Conservation (phyloP, 768 basidiomycete species). For the Pholiota microspora region DNA sequence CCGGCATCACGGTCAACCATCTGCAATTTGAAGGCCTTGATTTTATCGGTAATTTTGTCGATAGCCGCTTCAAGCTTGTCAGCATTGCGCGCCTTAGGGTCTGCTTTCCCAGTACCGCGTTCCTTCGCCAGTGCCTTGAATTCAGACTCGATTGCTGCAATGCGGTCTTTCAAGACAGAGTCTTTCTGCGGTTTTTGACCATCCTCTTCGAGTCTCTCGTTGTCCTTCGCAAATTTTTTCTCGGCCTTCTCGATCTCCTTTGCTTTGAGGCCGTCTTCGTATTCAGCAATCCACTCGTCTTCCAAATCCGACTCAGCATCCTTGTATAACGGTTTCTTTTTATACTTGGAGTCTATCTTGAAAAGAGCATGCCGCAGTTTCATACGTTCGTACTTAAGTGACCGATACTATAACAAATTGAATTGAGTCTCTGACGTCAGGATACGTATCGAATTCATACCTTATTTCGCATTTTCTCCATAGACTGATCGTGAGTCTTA, state of each 20-base stretch:
- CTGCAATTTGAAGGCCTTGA: slow-evolving; percentile 83
- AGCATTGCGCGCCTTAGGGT: slow-evolving; percentile 63
- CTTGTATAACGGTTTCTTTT: slow-evolving; percentile 75
- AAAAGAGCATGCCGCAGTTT: slow-evolving; percentile 91
- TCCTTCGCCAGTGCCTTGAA: slow-evolving; percentile 76
- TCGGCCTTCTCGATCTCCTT: slow-evolving; percentile 87
- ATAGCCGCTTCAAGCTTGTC: slow-evolving; percentile 84
- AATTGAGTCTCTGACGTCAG: too few species aligned
- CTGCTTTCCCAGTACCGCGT: slow-evolving; percentile 71
- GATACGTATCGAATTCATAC: too few species aligned
- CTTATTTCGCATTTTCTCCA: slow-evolving; percentile 93
- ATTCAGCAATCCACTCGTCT: slow-evolving; percentile 81
- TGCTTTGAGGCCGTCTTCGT: slow-evolving; percentile 74
- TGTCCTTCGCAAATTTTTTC: slow-evolving; percentile 95
- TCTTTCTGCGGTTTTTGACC: slow-evolving; percentile 58
- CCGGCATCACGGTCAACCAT: slow-evolving; percentile 92
- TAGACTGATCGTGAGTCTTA: slow-evolving; percentile 89
- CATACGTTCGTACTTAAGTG: slow-evolving; percentile 95
- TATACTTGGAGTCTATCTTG: slow-evolving; percentile 70
- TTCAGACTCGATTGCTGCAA: slow-evolving; percentile 72
- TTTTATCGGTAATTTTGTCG: slow-evolving; percentile 80
- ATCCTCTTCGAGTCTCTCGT: slow-evolving; percentile 79
- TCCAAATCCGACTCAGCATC: slow-evolving; percentile 93
- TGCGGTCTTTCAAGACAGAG: slow-evolving; percentile 63
- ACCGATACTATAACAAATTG: slow-evolving; percentile 60